Percentiles rank a stretch among this genome's conserved stretches.
These are phyloP conservation scores for Pseudogymnoascus sp. DNA, from an alignment of 2,329 filamentous ascomycete species.

Conservation along the genomic window DNA sequence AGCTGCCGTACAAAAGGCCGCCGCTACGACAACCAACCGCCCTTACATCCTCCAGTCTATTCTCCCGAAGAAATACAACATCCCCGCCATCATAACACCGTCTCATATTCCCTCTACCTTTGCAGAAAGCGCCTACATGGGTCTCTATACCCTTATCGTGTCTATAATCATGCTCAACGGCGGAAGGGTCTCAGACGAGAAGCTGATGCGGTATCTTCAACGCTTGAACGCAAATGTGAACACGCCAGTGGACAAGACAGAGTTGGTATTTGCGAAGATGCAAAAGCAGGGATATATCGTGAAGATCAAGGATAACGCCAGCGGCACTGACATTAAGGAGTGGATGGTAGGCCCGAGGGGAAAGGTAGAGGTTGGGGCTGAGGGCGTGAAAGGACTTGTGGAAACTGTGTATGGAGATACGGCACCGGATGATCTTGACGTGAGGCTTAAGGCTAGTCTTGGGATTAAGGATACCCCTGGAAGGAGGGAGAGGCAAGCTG, in stretches of 20 bases:
- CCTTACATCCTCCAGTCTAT: slow-evolving; percentile 71
- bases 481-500: slow-evolving; percentile 14
- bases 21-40: slow-evolving; percentile 49
- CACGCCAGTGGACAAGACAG: slow-evolving; percentile 66
- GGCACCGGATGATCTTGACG: slow-evolving; percentile 48
- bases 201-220: slow-evolving; percentile 67
- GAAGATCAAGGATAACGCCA: slow-evolving; percentile 61
- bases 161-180: slow-evolving; percentile 68
- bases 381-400: slow-evolving; percentile 66
- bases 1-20: slow-evolving; percentile 32
- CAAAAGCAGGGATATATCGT: slow-evolving; percentile 78
- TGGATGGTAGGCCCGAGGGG: slow-evolving; percentile 82
- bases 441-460: slow-evolving; percentile 54
- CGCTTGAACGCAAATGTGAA: slow-evolving; percentile 70
- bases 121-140: slow-evolving; percentile 73
- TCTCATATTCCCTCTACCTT: slow-evolving; percentile 57
- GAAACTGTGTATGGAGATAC: slow-evolving; percentile 49
- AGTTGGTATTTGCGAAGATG: slow-evolving; percentile 66
- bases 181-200: slow-evolving; percentile 68
- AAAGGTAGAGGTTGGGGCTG: slow-evolving; percentile 75
- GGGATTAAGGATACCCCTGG: slow-evolving; percentile 36
- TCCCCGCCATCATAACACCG: slow-evolving; percentile 60
- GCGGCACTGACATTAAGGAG: slow-evolving; percentile 69
- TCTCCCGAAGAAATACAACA: slow-evolving; percentile 61
- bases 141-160: slow-evolving; percentile 73